Conservation (phyloP, 768 basidiomycete species). For the Hysterangium stoloniferum region DNA sequence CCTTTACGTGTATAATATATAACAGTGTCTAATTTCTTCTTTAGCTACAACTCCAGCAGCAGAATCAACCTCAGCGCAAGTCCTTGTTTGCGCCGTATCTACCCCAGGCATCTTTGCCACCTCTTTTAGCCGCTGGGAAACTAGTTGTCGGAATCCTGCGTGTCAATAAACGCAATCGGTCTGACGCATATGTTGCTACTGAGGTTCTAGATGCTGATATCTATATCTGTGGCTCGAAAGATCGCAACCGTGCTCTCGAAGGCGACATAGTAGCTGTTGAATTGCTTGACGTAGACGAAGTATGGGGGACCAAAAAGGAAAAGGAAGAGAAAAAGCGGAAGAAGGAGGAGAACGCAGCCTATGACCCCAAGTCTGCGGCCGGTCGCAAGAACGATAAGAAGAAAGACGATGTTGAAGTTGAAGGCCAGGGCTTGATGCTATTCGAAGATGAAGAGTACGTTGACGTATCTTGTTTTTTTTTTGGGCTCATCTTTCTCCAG, state of each 20-base stretch:
- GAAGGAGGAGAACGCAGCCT: conserved; percentile 98
- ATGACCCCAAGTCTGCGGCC: conserved; percentile 67
- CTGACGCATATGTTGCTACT: conserved; percentile 97
- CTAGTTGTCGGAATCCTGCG: conserved; percentile 94
- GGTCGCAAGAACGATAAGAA: conserved; percentile 97
- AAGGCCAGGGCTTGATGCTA: conserved; percentile 93
- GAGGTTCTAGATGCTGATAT: conserved; percentile 98
- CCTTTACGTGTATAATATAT: neutral
- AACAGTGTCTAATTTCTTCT: neutral
- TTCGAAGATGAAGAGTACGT: conserved; percentile 95
- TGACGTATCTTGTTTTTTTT: neutral
- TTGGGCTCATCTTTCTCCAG: conserved; percentile 29
- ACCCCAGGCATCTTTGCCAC: conserved; percentile 94
- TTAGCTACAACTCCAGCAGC: conserved; percentile 81
- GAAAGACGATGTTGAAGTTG: conserved; percentile 99
- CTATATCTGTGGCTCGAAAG: conserved; percentile 97
- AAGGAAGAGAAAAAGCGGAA: conserved; percentile 99
- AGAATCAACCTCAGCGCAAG: conserved; percentile 89
- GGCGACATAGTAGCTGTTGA: conserved; percentile 99
- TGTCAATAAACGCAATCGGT: conserved; percentile 97
- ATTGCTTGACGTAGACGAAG: conserved; percentile 94
- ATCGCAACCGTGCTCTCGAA: conserved; percentile 95
- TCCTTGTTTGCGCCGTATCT: conserved; percentile 98
- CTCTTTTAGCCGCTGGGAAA: conserved; percentile 93
- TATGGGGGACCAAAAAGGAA: conserved; percentile 98